Base-by-base conservation (phyloP, 257 asterid genomes). In the Gentiana dahurica region DNA sequence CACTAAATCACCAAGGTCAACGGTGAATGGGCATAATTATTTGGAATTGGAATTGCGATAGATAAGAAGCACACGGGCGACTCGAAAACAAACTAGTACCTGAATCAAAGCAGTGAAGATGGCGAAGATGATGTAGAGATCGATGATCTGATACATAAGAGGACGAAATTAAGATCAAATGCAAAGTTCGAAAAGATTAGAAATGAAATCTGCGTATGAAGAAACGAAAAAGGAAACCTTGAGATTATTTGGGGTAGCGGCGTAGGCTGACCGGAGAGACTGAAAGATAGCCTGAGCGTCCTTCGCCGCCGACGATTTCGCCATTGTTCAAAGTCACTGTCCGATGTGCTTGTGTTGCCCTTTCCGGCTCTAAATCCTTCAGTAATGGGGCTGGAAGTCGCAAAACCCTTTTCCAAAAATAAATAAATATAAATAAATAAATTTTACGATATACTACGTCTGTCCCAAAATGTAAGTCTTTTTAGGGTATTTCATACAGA, bases 261-360 rank as follows among this genome's bases (percentile, higher is more conserved):
- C 71, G 63, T 86, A 86, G 51, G 94, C 90, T 49, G 90, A 67
- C 12, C 84, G 90, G 56, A 83, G 84, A 58, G 94, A 81, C 1
- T 79, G 88, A 53, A 79, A 45, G 24, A 24, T 24, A 6, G 77
- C 84, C 57, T 75, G 84, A 6, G 84, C 81, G 48, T 83, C 90
- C 75, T 79, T 79, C 37, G 84, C 59, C 53, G 88, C 51, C 61
- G 84, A 54, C 56, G 95, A 77, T 74, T 57, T 82, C 78, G 63
- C 87, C 95, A 86, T 85, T 24, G 24, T 24, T 24, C 24, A 24
- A 24, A 24, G 24, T 24, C 24, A 24, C 24, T 24, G 24, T 24
- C 24, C 24, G 24, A 24, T 24, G 24, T 24, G 24, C 24, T 24
- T 24, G 24, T 24, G 24, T 24, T 24, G 24, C 24, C 0, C 24